Base-by-base conservation (phyloP, 1,284 basidiomycete species). In the Volvariella surrecta region DNA sequence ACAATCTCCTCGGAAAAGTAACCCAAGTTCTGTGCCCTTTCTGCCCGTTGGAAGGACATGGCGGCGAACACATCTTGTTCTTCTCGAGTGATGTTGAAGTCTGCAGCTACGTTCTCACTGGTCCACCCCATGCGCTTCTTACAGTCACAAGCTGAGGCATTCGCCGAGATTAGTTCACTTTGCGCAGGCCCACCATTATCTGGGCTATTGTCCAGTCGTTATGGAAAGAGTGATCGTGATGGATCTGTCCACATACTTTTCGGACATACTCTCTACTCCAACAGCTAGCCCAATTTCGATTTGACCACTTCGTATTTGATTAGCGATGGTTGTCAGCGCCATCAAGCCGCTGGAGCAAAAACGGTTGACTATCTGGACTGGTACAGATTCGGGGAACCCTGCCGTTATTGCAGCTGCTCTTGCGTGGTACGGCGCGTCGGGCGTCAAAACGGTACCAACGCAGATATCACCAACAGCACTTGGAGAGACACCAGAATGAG, bases 1-100 rank as follows among this genome's bases (percentile, higher is more conserved):
- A 90, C 77, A 51, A 94, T 93, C 62, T 95, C 91, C 30, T 71
- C 64, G 17, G 66, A 63, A 58, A 94, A 92, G 55, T 72, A 70
- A 11, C 90, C 89, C 0, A 73, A 58, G 48, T 76, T 76, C 43
- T 82, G 63, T 1, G 81, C 82, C 17, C 63, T 65, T 57, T 85
- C 82, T 4, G 89, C 88, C 9, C 82, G 79, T 53, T 85, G 81
- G 60, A 85, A 89, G 0, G 88, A 91, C 18, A 64, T 55, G 0
- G 90, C 89, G 2, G 92, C 88, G 56, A 82, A 86, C 35, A 73
- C 74, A 60, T 97, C 93, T 75, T 94, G 92, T 49, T 83, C 78
- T 45, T 87, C 79, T 40, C 93, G 76, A 17, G 84, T 74, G 53
- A 97, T 74, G 52, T 79, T 71, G 64, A 88, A 96, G 45, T 95